Conservation (phyloP, 2,329 filamentous ascomycete species). For the Pestalotiopsis sp. region DNA sequence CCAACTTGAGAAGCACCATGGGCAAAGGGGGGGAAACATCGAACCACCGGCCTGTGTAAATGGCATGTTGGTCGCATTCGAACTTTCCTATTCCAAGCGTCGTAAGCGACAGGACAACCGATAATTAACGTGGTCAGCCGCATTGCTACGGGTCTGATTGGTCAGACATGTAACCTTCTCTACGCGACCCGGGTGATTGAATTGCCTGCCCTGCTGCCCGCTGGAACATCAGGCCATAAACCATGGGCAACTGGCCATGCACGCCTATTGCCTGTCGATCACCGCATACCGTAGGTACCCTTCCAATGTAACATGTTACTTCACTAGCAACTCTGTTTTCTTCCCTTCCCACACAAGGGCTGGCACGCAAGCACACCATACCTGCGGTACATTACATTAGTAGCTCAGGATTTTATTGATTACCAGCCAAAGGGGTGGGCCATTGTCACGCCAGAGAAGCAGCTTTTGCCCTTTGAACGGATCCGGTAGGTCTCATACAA, state of each 20-base stretch:
- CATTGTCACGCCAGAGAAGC: slow-evolving; percentile 5
- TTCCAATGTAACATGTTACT: neutral
- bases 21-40: neutral
- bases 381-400: neutral
- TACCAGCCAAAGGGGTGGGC: neutral
- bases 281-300: neutral
- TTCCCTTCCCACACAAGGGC: neutral
- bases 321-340: neutral
- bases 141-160: neutral
- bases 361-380: neutral
- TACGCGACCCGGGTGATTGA: neutral
- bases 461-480: neutral
- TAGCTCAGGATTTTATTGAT: neutral
- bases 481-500: slow-evolving; percentile 2
- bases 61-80: slow-evolving; percentile 5
- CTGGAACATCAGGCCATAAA: slow-evolving; percentile 4
- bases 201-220: neutral
- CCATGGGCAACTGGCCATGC: neutral
- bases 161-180: neutral
- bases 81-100: slow-evolving; percentile 7
- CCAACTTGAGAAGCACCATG: neutral
- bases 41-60: slow-evolving; percentile 2
- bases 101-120: neutral
- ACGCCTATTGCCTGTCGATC: neutral
- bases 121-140: neutral